Percentiles rank a stretch among this genome's conserved stretches.
These are phyloP conservation scores for Rhytidiadelphus loreus DNA, from an alignment of 225 moss, liverwort and hornwort species.

Conservation along the genomic window DNA sequence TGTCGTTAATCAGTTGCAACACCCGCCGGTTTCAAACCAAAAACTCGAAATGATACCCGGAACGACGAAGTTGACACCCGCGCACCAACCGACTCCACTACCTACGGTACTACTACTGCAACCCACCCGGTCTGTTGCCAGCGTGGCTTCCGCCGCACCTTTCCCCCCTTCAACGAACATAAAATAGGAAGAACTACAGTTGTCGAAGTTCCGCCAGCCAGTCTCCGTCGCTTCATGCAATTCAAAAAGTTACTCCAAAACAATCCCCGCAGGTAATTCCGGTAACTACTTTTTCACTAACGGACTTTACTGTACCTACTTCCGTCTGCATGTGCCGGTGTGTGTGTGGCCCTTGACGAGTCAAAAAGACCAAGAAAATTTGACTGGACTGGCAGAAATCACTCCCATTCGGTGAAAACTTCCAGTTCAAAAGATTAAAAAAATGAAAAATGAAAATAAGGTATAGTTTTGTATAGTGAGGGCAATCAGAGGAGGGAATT, in stretches of 20 bases:
- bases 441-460: fast-evolving
- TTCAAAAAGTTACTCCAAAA: neutral
- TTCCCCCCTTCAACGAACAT: neutral
- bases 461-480: neutral
- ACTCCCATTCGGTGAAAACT: too few species aligned
- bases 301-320: neutral
- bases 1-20: neutral
- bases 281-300: neutral
- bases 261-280: neutral
- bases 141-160: neutral
- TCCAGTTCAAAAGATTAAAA: neutral
- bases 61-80: neutral
- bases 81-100: neutral
- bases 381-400: neutral
- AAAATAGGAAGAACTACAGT: neutral
- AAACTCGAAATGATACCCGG: neutral
- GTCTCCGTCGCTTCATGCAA: neutral
- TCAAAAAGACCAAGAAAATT: neutral
- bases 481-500: too few species aligned
- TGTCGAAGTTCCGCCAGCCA: neutral
- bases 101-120: too few species aligned
- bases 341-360: neutral
- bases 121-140: too few species aligned
- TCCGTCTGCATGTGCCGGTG: neutral
- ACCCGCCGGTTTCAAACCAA: neutral